Evolutionary conservation across 768 basidiomycete species (phyloP).

Genomic region (Collybiopsis confluens): DNA sequence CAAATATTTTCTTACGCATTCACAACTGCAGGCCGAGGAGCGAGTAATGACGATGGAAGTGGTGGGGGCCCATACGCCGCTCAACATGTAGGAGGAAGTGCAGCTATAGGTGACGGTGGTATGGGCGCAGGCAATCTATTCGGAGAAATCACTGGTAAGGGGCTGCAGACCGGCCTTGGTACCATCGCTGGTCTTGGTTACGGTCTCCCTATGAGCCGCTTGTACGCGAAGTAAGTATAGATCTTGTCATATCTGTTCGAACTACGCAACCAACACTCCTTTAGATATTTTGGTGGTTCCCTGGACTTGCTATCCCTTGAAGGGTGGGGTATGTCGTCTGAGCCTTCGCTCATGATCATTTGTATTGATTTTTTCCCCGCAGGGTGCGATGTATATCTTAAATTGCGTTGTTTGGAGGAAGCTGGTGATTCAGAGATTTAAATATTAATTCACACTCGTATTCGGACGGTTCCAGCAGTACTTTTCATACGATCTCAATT

Average conservation of each 20-base stretch:
- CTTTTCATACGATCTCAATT: too few relatives aligned
- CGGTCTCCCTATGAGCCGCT: conserved; percentile 75
- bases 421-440: conserved; percentile 41
- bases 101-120: conserved; percentile 42
- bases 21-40: conserved; percentile 68
- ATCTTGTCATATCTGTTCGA: not conserved
- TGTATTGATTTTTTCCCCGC: conserved; percentile 22
- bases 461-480: too few relatives aligned
- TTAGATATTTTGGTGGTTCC: conserved; percentile 81
- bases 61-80: conserved; percentile 76
- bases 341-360: conserved; percentile 10
- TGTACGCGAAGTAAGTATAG: conserved; percentile 57
- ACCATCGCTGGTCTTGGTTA: conserved; percentile 89
- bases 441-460: not conserved
- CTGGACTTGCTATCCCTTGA: conserved; percentile 78
- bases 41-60: conserved; percentile 32
- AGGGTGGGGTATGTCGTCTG: conserved; percentile 63
- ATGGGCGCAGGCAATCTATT: conserved; percentile 56
- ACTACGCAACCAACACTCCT: conserved; percentile 13
- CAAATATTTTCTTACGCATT: conserved; percentile 91
- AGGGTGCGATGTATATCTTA: conserved; percentile 50
- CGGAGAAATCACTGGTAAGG: conserved; percentile 72
- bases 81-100: conserved; percentile 71
- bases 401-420: conserved; percentile 46
- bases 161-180: conserved; percentile 78